Evolutionary conservation across 164 flowering plant species (phyloP), one percentile per base, ranked within the genome.

Genomic region (Magnolia kwangsiensis): DNA sequence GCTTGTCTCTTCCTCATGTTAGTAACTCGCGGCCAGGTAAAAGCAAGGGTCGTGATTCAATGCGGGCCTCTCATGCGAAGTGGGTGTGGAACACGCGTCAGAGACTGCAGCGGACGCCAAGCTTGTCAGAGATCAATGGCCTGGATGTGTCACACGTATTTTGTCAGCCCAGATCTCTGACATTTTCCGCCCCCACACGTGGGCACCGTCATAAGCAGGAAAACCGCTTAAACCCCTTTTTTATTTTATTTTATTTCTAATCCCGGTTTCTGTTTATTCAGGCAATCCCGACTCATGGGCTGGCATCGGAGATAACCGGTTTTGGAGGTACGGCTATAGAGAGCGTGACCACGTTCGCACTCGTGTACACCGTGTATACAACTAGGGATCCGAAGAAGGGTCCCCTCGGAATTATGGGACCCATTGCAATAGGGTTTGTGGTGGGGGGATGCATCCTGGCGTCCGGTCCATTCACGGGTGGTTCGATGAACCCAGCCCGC

Each of bases 401-500:
- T 7, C 20, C 83, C 1, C 13, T 72, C 21, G 83, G 84, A 0
- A 75, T 78, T 6, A 80, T 88, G 8, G 98, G 98, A 2, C 86
- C 96, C 0, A 9, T 92, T 7, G 78, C 65, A 0, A 86, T 93
- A 0, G 98, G 98, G 78, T 51, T 91, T 0, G 80, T 88, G 4
- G 86, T 81, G 0, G 98, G 97, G 6, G 98, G 94, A 49, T 86
- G 85, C 70, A 87, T 95, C 13, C 20, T 95, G 70, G 97, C 96
- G 0, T 77, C 87, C 0, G 97, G 92, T 1, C 96, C 97, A 0
- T 95, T 93, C 78, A 87, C 97, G 0, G 98, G 98, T 20, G 98
- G 93, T 10, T 90, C 92, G 0, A 89, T 89, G 92, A 95, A 95
- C 81, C 98, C 98, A 20, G 98, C 97, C 0, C 86, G 83, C 63